Evolutionary conservation across 768 basidiomycete species (phyloP).

Genomic region (Termitomyces sp.): DNA sequence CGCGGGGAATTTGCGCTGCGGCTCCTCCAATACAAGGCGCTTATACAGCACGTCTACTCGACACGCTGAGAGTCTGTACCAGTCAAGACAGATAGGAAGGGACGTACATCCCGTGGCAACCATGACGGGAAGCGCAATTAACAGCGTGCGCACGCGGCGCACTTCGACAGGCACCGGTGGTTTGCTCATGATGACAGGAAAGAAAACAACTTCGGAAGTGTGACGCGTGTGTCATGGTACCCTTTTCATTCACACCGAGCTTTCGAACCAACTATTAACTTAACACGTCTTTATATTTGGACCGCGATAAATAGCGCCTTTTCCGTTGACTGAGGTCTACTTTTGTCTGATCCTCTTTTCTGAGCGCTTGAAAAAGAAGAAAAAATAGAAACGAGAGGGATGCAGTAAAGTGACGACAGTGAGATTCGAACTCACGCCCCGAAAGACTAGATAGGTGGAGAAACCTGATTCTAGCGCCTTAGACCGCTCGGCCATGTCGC

Average conservation of each 20-base stretch:
- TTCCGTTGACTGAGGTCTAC: too few species aligned
- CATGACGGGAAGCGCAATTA: not conserved
- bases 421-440: too few species aligned
- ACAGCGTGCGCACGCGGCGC: not conserved
- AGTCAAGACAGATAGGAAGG: not conserved
- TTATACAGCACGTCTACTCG: not conserved
- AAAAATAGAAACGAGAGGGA: too few species aligned
- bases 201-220: not conserved
- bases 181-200: not conserved
- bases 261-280: not conserved
- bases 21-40: not conserved
- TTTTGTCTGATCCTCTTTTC: too few species aligned
- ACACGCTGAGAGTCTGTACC: not conserved
- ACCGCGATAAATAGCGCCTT: too few species aligned
- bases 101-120: not conserved
- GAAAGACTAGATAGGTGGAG: too few species aligned
- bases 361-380: too few species aligned
- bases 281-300: too few species aligned
- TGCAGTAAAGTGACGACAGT: too few species aligned
- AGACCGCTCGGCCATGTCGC: conserved; percentile 48
- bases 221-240: not conserved
- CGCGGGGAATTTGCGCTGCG: not conserved
- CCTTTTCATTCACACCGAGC: not conserved
- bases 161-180: not conserved
- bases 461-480: conserved; percentile 48